Evolutionary conservation across 805 yeast genomes (phyloP).

Genomic region (Suhomyces xylopsoci): DNA sequence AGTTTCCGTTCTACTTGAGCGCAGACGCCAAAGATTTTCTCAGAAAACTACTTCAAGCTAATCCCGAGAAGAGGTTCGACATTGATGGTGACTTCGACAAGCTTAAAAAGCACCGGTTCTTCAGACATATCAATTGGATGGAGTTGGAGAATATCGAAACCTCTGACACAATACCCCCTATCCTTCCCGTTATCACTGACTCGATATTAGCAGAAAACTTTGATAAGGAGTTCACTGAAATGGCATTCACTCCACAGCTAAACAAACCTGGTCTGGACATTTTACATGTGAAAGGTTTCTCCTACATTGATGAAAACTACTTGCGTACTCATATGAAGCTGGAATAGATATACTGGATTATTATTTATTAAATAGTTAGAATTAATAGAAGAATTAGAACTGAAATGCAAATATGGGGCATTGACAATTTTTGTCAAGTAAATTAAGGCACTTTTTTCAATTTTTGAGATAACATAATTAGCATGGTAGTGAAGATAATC

Average conservation of each 20-base stretch:
- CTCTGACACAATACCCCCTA: conserved; percentile 32
- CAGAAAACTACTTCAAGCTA: conserved; percentile 33
- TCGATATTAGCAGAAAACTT: conserved; percentile 46
- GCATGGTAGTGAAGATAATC: neutral
- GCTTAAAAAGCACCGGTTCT: conserved; percentile 37
- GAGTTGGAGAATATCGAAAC: conserved; percentile 24
- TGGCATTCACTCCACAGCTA: conserved; percentile 32
- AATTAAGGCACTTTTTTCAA: neutral
- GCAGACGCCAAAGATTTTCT: conserved; percentile 42
- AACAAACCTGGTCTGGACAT: conserved; percentile 22
- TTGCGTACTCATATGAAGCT: conserved; percentile 11
- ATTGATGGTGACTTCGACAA: conserved; percentile 35
- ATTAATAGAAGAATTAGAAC: neutral
- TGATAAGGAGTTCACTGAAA: conserved; percentile 40
- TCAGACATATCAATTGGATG: conserved; percentile 37
- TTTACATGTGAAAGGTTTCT: conserved; percentile 40
- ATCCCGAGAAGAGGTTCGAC: conserved; percentile 36
- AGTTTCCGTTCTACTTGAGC: conserved; percentile 40
- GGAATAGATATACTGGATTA: neutral
- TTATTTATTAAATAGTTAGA: neutral
- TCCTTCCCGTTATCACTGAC: conserved; percentile 42
- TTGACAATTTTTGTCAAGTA: neutral
- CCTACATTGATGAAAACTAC: conserved; percentile 39
- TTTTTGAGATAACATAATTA: neutral
- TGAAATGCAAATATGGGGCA: neutral